These are phyloP conservation scores for Turnera subulata DNA, from an alignment of 345 rosid species.

Conservation along the genomic window DNA sequence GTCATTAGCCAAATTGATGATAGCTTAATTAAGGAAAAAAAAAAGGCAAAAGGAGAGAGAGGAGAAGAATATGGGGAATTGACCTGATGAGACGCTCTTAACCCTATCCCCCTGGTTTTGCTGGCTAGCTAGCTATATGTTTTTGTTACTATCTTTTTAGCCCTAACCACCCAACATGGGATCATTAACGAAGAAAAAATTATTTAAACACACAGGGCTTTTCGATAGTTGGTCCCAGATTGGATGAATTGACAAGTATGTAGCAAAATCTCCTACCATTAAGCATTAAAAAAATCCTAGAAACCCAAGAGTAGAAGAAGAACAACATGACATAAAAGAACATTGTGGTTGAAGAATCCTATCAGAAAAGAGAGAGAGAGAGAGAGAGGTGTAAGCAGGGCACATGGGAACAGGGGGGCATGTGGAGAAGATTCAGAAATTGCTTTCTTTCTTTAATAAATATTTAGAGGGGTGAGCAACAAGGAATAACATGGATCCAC, in stretches of 20 bases:
- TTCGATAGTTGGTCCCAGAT: conserved; percentile 17
- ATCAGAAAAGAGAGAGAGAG: conserved; percentile 8
- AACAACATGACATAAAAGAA: conserved; percentile 9
- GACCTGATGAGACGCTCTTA: too few species aligned
- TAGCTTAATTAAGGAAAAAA: too few species aligned
- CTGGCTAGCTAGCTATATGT: too few species aligned
- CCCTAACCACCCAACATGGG: conserved; percentile 23
- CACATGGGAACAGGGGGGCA: conserved; percentile 80
- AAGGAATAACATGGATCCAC: conserved; percentile 53
- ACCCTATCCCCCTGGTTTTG: too few species aligned
- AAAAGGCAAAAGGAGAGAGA: too few species aligned
- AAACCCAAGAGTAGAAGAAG: background rate
- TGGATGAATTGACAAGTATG: conserved; percentile 6
- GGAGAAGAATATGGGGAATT: too few species aligned
- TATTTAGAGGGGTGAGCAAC: conserved; percentile 25
- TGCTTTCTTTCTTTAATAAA: conserved; percentile 29
- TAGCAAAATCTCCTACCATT: background rate
- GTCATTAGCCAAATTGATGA: too few species aligned
- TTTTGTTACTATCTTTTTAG: background rate
- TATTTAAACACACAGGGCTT: conserved; percentile 4
- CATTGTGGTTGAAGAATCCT: conserved; percentile 11
- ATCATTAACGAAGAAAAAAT: background rate
- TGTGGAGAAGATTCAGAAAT: conserved; percentile 72
- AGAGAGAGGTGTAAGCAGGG: conserved; percentile 29
- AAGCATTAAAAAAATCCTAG: conserved; percentile 4